phyloP scores from a whole-genome alignment of 164 flowering plant species.

The Macadamia tetraphylla region DNA sequence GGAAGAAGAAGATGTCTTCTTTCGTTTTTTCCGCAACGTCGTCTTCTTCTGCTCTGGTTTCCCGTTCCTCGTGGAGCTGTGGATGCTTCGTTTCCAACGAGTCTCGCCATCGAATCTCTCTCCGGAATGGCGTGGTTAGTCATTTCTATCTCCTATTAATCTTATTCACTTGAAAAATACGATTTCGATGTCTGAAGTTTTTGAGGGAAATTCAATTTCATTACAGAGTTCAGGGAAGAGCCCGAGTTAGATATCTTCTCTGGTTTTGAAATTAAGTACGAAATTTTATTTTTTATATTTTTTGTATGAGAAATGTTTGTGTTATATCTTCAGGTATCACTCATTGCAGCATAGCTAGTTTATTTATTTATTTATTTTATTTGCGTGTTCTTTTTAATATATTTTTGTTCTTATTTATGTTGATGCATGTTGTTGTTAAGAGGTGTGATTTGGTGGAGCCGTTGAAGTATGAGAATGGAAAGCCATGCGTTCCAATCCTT shows the following conservation, averaged over 20 bases:
- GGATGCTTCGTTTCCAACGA: constrained; percentile 4
- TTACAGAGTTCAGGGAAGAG: neutral
- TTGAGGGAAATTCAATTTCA: neutral
- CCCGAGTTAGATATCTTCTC: neutral
- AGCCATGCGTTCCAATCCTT: constrained; percentile 33
- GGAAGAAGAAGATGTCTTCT: constrained; percentile 16
- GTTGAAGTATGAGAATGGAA: constrained; percentile 52
- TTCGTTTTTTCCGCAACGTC: constrained; percentile 8
- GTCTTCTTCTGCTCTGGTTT: constrained; percentile 8
- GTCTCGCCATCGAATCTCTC: constrained; percentile 15
- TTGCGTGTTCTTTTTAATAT: neutral
- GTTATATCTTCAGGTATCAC: neutral
- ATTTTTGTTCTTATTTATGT: neutral
- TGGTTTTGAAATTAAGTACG: neutral
- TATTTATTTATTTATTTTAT: neutral
- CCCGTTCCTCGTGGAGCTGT: constrained; percentile 9
- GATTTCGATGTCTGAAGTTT: neutral
- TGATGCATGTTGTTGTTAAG: constrained; percentile 22
- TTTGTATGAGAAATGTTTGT: neutral
- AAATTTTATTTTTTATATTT: neutral
- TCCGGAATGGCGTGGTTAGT: constrained; percentile 16
- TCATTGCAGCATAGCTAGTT: neutral
- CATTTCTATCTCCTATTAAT: neutral
- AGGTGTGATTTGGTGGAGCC: constrained; percentile 55
- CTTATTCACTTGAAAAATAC: neutral